phyloP scores from a whole-genome alignment of 2,329 filamentous ascomycete species.

The Capronia coronata region DNA sequence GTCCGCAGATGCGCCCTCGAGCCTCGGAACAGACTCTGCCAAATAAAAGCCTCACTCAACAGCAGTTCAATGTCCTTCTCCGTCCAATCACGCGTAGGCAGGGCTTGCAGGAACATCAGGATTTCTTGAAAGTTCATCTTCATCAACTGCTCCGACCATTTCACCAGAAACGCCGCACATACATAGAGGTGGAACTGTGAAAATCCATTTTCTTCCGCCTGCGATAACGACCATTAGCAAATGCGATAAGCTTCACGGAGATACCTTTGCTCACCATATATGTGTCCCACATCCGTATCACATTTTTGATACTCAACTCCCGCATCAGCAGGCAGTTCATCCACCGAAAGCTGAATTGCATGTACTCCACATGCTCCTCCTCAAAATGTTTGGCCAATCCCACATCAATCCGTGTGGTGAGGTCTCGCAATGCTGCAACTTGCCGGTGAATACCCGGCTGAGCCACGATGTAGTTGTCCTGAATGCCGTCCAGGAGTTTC shows the following conservation, averaged over 20 bases:
- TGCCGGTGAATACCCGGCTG: conserved; percentile 95
- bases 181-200: conserved; percentile 98
- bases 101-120: conserved; percentile 97
- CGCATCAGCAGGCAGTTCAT: conserved; percentile 99
- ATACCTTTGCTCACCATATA: conserved; percentile 67
- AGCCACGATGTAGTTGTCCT: conserved; percentile 97
- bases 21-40: conserved; percentile 95
- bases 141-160: conserved; percentile 91
- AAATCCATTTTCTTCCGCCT: conserved; percentile 98
- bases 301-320: conserved; percentile 92
- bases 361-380: conserved; percentile 89
- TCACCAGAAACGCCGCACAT: conserved; percentile 93
- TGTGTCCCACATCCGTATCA: conserved; percentile 98
- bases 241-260: background rate
- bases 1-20: conserved; percentile 76
- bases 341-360: conserved; percentile 98
- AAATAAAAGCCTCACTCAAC: conserved; percentile 94
- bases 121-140: conserved; percentile 92
- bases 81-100: conserved; percentile 90
- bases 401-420: conserved; percentile 83
- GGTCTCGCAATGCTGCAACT: conserved; percentile 77
- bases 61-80: conserved; percentile 97
- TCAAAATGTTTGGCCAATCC: conserved; percentile 82
- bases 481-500: conserved; percentile 95
- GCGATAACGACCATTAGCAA: conserved; percentile 7